A percentile compares a stretch with the other conserved stretches of the same genome.
phyloP scores from a whole-genome alignment of 108 stramenopile species.

The Parmales sp. region DNA sequence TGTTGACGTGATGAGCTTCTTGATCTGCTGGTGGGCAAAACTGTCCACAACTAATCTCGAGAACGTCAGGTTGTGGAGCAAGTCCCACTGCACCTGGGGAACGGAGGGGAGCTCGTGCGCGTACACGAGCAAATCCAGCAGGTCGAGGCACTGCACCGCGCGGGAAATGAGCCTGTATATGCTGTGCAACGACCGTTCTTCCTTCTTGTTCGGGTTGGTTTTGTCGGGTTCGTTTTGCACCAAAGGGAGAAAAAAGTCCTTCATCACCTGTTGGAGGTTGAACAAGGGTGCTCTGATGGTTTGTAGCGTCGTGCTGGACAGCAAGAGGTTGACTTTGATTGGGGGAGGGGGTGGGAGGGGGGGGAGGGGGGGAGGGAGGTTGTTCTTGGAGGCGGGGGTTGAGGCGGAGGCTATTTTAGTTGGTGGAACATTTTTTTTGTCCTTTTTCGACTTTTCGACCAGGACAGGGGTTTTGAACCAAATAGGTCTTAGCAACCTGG shows the following conservation, averaged over 20 bases:
- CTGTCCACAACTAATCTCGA: conserved; percentile 47
- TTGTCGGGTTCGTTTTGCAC: conserved; percentile 50
- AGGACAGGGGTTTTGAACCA: conserved; percentile 77
- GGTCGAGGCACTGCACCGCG: conserved; percentile 55
- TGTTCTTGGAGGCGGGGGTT: conserved; percentile 13
- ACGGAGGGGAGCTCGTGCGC: conserved; percentile 38
- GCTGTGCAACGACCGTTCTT: conserved; percentile 71
- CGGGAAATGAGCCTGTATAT: conserved; percentile 63
- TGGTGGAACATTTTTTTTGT: conserved; percentile 49
- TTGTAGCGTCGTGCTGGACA: conserved; percentile 50
- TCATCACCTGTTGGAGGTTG: conserved; percentile 43
- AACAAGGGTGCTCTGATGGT: conserved; percentile 43
- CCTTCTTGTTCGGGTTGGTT: conserved; percentile 18
- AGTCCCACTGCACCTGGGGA: conserved; percentile 72
- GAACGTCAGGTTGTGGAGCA: conserved; percentile 61
- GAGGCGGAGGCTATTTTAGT: conserved; percentile 15
- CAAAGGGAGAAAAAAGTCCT: conserved; percentile 41
- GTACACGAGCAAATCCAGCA: conserved; percentile 48
- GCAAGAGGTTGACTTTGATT: conserved; percentile 60
- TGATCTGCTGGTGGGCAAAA: conserved; percentile 64
- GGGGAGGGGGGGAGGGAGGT: conserved; percentile 28
- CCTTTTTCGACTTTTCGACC: conserved; percentile 20
- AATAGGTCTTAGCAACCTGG: conserved; percentile 68
- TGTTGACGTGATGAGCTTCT: conserved; percentile 34
- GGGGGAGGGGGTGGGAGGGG: conserved; percentile 26